Conservation (phyloP, 345 rosid species). For the Populus pruinosa region DNA sequence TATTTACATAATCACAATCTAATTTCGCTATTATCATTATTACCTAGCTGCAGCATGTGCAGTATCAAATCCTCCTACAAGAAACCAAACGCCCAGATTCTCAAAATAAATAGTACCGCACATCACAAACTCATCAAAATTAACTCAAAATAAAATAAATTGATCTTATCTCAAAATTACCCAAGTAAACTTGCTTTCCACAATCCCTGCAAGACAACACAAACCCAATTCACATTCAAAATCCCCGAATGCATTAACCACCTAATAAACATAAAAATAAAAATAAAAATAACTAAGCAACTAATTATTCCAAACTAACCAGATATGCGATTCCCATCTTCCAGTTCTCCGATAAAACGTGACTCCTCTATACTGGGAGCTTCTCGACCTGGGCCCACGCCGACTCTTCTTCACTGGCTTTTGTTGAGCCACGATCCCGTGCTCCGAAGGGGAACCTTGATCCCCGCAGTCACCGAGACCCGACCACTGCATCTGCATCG, state of each 20-base stretch:
- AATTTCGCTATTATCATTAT: background rate
- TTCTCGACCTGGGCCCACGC: conserved; percentile 90
- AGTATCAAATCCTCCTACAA: conserved; percentile 84
- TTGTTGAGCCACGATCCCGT: conserved; percentile 21
- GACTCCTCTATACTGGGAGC: conserved; percentile 97
- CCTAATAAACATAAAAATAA: too few relatives aligned
- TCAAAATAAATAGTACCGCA: background rate
- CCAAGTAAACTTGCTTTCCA: conserved; percentile 82
- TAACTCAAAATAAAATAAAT: background rate
- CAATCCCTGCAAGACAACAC: conserved; percentile 58
- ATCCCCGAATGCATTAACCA: background rate
- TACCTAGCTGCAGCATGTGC: conserved; percentile 92
- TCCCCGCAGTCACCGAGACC: conserved; percentile 28
- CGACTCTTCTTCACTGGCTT: conserved; percentile 58
- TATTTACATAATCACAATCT: background rate
- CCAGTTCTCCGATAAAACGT: conserved; percentile 97
- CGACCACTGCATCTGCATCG: conserved; percentile 28
- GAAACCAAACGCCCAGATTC: background rate
- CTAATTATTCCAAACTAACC: conserved; percentile 35
- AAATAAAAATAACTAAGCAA: background rate
- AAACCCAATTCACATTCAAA: background rate
- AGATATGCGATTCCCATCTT: conserved; percentile 98
- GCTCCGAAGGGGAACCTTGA: conserved; percentile 15
- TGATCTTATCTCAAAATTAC: conserved; percentile 23
- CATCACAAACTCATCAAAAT: background rate